Evolutionary conservation across 2,329 filamentous ascomycete genomes (phyloP).

Genomic region (Fusarium mundagurra): DNA sequence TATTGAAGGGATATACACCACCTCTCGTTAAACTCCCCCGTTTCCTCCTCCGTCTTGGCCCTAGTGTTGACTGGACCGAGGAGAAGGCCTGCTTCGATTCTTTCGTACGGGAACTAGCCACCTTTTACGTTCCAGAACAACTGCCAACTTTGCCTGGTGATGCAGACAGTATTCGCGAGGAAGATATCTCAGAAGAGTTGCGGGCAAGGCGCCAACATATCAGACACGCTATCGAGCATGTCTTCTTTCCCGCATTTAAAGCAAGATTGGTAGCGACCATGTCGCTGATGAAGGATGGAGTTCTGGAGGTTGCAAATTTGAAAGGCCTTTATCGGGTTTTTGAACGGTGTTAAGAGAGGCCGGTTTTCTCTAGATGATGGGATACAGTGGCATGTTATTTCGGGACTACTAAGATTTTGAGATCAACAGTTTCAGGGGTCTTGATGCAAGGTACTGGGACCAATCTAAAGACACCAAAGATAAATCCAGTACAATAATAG

Average conservation of each 20-base stretch:
- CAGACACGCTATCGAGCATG: constrained; percentile 80
- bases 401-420: background rate
- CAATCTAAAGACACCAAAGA: background rate
- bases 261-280: constrained; percentile 84
- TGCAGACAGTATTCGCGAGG: constrained; percentile 47
- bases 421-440: background rate
- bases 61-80: constrained; percentile 85
- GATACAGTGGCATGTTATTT: background rate
- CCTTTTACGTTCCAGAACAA: constrained; percentile 90
- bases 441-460: constrained; percentile 1
- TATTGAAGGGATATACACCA: constrained; percentile 90
- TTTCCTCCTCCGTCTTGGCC: constrained; percentile 88
- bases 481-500: background rate
- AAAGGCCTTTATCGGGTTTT: constrained; percentile 96
- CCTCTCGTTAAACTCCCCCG: constrained; percentile 85
- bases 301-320: constrained; percentile 89
- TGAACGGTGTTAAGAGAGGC: constrained; percentile 77
- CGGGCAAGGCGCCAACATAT: constrained; percentile 73
- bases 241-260: constrained; percentile 91
- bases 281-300: constrained; percentile 74
- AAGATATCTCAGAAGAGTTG: constrained; percentile 59
- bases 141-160: constrained; percentile 65
- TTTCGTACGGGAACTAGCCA: constrained; percentile 86
- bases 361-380: background rate
- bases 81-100: constrained; percentile 88